These are phyloP conservation scores for Leishmania gerbilli DNA, from an alignment of 208 protist genomes.

Conservation along the genomic window DNA sequence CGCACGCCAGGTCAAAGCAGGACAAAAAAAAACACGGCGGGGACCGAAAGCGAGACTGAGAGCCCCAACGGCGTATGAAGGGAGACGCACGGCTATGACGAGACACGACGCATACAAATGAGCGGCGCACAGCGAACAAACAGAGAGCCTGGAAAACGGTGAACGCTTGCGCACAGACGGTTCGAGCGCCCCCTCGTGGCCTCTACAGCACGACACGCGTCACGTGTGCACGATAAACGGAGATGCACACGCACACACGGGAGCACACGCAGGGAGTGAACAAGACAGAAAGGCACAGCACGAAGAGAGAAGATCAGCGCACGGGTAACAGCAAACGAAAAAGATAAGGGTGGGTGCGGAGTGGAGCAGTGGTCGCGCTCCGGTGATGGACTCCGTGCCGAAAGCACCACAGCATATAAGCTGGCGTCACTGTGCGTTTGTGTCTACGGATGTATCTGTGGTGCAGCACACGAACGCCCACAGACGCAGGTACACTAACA, in stretches of 20 bases:
- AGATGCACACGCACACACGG: not conserved
- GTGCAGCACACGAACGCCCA: not conserved
- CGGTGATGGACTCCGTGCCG: not conserved
- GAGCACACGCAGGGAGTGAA: not conserved
- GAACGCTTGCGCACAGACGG: not conserved
- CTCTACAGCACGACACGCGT: not conserved
- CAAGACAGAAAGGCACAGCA: not conserved
- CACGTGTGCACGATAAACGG: not conserved
- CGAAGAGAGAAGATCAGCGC: not conserved
- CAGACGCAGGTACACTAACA: not conserved
- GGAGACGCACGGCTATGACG: not conserved
- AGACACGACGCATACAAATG: conserved; percentile 1
- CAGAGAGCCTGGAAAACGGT: not conserved
- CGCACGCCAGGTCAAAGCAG: not conserved
- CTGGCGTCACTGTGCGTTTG: too few species aligned
- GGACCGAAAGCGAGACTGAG: conserved; percentile 8
- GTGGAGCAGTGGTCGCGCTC: not conserved
- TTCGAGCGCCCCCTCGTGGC: not conserved
- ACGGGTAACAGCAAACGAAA: not conserved
- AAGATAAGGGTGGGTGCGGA: not conserved
- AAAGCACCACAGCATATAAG: not conserved
- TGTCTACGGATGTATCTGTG: not conserved
- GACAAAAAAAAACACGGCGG: conserved; percentile 10
- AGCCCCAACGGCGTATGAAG: conserved; percentile 9
- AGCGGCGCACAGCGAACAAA: not conserved